Percentiles rank a stretch among this genome's conserved stretches.
These are phyloP conservation scores for Cubamyces lactineus DNA, from an alignment of 768 basidiomycete species.

Conservation along the genomic window DNA sequence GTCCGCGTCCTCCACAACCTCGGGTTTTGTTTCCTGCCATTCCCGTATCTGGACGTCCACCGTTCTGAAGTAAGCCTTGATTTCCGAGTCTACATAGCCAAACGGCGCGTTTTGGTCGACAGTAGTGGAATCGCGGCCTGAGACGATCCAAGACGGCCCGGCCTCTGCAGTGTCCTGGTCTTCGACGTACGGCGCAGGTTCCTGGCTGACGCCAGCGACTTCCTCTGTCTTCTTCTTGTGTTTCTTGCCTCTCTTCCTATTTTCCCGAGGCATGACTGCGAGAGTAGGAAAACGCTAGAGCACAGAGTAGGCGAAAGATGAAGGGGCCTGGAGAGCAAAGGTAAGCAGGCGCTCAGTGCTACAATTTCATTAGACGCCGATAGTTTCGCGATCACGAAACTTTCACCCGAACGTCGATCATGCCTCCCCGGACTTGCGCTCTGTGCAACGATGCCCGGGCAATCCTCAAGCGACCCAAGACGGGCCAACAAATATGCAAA, in stretches of 20 bases:
- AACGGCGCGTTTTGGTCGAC: constrained; percentile 76
- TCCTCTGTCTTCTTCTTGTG: constrained; percentile 54
- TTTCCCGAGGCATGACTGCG: constrained; percentile 68
- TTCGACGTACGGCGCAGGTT: constrained; percentile 24
- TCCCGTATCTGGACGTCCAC: constrained; percentile 87
- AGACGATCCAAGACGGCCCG: constrained; percentile 75
- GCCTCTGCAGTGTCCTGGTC: constrained; percentile 31
- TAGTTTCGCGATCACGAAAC: constrained; percentile 9
- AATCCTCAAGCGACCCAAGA: constrained; percentile 94
- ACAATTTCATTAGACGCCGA: constrained; percentile 14
- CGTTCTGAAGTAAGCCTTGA: constrained; percentile 91
- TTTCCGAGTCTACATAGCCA: constrained; percentile 85
- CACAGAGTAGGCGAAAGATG: not conserved
- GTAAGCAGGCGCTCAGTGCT: constrained; percentile 6
- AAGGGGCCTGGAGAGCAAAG: not conserved
- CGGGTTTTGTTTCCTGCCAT: constrained; percentile 69
- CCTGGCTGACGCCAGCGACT: constrained; percentile 29
- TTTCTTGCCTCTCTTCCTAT: constrained; percentile 77
- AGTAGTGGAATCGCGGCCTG: constrained; percentile 42
- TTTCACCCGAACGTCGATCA: constrained; percentile 37
- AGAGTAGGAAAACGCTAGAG: not conserved
- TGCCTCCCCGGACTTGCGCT: constrained; percentile 82
- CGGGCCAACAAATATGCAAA: constrained; percentile 95
- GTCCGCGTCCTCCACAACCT: constrained; percentile 47
- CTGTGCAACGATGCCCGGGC: constrained; percentile 78